Base-by-base conservation (phyloP, 2,329 filamentous ascomycete species). In the Pseudogymnoascus sp. region DNA sequence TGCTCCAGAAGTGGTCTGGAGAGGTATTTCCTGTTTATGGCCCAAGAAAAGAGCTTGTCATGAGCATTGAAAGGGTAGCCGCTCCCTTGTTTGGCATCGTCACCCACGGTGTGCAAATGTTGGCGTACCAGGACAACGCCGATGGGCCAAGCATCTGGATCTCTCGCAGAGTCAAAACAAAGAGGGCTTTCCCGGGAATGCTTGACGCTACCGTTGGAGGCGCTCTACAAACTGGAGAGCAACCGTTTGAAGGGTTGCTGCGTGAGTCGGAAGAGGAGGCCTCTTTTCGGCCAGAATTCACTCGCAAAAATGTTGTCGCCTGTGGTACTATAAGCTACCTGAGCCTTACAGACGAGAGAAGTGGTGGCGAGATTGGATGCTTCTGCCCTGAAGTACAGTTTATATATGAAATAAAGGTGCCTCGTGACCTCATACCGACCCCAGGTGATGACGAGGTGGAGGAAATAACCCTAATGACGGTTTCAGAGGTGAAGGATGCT, bases 21-120 rank as follows among this genome's bases (percentile, higher is more conserved):
- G 76, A 78, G 64, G 60, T 74, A 33, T 78, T 78, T 59, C 69
- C 74, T 0, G 73, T 78, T 8, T 75, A 75, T 61, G 74, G 73
- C 0, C 65, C 67, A 3, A 65, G 67, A n/a, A 74, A 72, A n/a
- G 71, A 74, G 36, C 50, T 74, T 28, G 60, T 78, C 9, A 74
- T 79, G 54, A 70, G 71, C 28, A 73, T 79, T 4, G 77, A 79
- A 63, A 67, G 76, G 16, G 70, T 69, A 18, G 77, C 75, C 11
- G 74, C 70, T 57, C 72, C 75, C 22, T 65, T 77, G 9, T 74
- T 79, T 16, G 76, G 77, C 2, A 72, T 79, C 6, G 70, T 78
- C 3, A 77, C 73, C 2, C 75, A 74, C 58, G 75, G 76, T 5
- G 73, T 77, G 9, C 77, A 79, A 61, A 60, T 78, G 62, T 72